Evolutionary conservation across 495 filamentous ascomycete species (phyloP).

Genomic region (Podospora fimiseda): DNA sequence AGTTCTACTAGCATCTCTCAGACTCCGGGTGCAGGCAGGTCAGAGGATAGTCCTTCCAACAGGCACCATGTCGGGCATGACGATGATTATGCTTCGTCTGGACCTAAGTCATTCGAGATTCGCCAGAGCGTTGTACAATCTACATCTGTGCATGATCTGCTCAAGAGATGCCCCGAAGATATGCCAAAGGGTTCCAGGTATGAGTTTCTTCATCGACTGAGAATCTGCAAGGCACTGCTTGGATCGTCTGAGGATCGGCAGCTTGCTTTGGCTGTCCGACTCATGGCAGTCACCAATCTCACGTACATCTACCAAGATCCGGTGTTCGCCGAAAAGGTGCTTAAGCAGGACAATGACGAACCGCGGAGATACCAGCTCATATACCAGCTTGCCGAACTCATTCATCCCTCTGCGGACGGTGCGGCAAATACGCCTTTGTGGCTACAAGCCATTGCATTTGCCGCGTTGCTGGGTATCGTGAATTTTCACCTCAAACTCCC

Average conservation of each 20-base stretch:
- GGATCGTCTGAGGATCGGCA: constrained; percentile 60
- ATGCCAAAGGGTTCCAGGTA: constrained; percentile 70
- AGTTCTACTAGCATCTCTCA: constrained; percentile 35
- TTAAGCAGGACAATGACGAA: constrained; percentile 85
- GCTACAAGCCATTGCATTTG: constrained; percentile 77
- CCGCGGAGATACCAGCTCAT: constrained; percentile 82
- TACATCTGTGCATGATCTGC: constrained; percentile 57
- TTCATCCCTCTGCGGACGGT: constrained; percentile 67
- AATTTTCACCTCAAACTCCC: constrained; percentile 67
- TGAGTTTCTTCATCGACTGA: constrained; percentile 77
- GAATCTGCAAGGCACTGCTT: constrained; percentile 70
- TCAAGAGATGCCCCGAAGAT: constrained; percentile 55
- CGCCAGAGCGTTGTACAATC: constrained; percentile 56
- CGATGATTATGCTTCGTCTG: constrained; percentile 49
- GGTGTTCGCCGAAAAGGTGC: constrained; percentile 72
- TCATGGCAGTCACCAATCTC: constrained; percentile 86
- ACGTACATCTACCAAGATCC: constrained; percentile 79
- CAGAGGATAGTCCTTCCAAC: constrained; percentile 38
- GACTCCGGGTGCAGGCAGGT: constrained; percentile 31
- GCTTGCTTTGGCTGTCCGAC: constrained; percentile 69
- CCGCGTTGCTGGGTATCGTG: constrained; percentile 71
- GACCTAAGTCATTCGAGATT: constrained; percentile 62
- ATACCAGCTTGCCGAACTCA: constrained; percentile 85
- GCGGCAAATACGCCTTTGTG: constrained; percentile 59
- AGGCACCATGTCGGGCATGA: constrained; percentile 23